phyloP scores from a whole-genome alignment of 257 asterid species.

The Cinchona pubescens region DNA sequence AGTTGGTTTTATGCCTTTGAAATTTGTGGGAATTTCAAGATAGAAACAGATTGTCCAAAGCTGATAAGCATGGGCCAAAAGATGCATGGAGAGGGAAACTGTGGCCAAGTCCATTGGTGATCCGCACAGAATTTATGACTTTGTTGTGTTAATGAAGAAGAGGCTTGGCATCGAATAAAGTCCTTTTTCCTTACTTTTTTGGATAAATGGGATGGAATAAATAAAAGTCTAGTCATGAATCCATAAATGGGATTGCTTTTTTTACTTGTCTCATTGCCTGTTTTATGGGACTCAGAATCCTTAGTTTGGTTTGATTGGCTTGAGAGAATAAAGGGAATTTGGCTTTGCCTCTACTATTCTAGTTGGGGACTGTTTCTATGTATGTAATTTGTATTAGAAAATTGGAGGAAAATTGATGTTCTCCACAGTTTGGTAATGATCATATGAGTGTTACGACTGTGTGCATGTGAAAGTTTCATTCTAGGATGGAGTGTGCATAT shows the following conservation, averaged over 20 bases:
- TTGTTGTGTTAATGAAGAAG: constrained; percentile 17
- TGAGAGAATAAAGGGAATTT: not conserved
- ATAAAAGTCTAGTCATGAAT: not conserved
- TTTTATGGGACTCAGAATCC: not conserved
- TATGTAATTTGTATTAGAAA: no score
- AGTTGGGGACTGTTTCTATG: no score
- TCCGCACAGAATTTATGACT: constrained; percentile 19
- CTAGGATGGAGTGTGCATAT: no score
- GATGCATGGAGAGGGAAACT: constrained; percentile 48
- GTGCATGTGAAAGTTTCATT: no score
- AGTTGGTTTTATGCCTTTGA: constrained; percentile 54
- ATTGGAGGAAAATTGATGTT: no score
- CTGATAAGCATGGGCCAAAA: constrained; percentile 55
- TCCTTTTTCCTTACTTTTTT: not conserved
- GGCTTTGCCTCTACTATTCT: no score
- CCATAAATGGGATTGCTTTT: not conserved
- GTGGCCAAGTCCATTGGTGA: constrained; percentile 46
- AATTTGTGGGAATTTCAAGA: constrained; percentile 43
- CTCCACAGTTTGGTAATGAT: no score
- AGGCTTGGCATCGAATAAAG: constrained; percentile 9
- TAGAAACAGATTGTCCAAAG: constrained; percentile 44
- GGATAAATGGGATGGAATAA: not conserved
- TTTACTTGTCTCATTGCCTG: not conserved
- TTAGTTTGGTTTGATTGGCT: not conserved
- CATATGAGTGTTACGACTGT: no score